These are phyloP conservation scores for Malus hybrid DNA, from an alignment of 331 rosid genomes.

Conservation along the genomic window DNA sequence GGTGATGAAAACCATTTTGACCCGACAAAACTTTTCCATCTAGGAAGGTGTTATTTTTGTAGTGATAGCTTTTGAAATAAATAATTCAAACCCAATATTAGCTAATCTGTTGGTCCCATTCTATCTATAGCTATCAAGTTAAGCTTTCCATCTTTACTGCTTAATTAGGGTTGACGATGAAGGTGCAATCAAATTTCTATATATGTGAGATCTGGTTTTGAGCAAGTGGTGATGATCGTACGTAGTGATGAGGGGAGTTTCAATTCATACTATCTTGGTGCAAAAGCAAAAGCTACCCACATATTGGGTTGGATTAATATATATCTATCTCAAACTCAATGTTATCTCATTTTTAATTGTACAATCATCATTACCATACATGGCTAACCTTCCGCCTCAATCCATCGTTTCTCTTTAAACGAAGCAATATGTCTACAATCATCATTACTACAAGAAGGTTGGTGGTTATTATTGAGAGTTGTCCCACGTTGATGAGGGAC, in stretches of 20 bases:
- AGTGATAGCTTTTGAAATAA: too few species aligned
- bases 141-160: too few species aligned
- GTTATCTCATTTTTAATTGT: background rate
- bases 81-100: too few species aligned
- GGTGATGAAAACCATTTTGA: too few species aligned
- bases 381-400: slow-evolving; percentile 38
- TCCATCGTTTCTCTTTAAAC: slow-evolving; percentile 10
- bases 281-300: slow-evolving; percentile 44
- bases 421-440: background rate
- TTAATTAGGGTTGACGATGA: background rate
- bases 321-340: background rate
- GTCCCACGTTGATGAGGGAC: too few species aligned
- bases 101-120: too few species aligned
- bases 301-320: slow-evolving; percentile 1
- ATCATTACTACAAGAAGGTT: too few species aligned
- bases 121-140: too few species aligned
- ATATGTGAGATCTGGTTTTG: background rate
- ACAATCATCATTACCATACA: slow-evolving; percentile 32
- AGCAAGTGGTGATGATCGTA: slow-evolving; percentile 3
- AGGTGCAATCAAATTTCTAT: background rate
- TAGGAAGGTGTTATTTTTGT: too few species aligned
- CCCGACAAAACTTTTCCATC: too few species aligned
- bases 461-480: too few species aligned
- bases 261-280: slow-evolving; percentile 46
- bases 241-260: slow-evolving; percentile 23